Conservation (phyloP, 2,329 filamentous ascomycete species). For the Dendrostoma leiphaemia region DNA sequence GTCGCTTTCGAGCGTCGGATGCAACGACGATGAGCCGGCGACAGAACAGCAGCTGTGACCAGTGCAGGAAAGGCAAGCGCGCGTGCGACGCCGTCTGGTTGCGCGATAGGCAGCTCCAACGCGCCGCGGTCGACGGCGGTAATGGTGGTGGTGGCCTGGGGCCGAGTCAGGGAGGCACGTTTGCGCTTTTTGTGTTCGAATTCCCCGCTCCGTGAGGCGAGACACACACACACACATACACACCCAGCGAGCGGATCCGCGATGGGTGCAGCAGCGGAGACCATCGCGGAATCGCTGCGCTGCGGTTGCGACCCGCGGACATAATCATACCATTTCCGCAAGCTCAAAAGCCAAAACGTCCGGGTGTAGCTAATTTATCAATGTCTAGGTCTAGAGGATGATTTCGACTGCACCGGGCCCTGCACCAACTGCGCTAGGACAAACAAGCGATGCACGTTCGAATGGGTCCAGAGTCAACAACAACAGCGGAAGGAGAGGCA, state of each 20-base stretch:
- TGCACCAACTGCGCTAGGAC: constrained; percentile 20
- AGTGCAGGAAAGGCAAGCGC: constrained; percentile 20
- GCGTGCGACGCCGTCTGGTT: constrained; percentile 19
- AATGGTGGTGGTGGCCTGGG: background rate
- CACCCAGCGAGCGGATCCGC: background rate
- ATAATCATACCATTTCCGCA: background rate
- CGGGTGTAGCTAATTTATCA: background rate
- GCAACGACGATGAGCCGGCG: constrained; percentile 17
- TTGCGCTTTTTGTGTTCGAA: background rate
- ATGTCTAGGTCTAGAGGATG: constrained; percentile 3
- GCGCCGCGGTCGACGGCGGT: background rate
- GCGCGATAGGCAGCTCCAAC: constrained; percentile 10
- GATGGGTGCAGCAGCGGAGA: background rate
- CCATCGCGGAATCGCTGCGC: background rate
- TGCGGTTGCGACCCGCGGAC: background rate
- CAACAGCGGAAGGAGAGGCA: constrained; percentile 12
- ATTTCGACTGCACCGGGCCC: constrained; percentile 12
- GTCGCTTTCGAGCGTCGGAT: background rate
- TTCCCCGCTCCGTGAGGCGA: background rate
- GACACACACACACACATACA: background rate
- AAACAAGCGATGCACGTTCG: constrained; percentile 20
- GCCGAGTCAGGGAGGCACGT: constrained; percentile 17
- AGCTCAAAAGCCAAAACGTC: no score
- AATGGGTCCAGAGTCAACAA: constrained; percentile 19
- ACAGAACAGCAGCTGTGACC: constrained; percentile 20